Percentiles rank a stretch among this genome's conserved stretches.
phyloP scores from a whole-genome alignment of 169 alveolate species.

The Pseudocohnilembus persalinus region DNA sequence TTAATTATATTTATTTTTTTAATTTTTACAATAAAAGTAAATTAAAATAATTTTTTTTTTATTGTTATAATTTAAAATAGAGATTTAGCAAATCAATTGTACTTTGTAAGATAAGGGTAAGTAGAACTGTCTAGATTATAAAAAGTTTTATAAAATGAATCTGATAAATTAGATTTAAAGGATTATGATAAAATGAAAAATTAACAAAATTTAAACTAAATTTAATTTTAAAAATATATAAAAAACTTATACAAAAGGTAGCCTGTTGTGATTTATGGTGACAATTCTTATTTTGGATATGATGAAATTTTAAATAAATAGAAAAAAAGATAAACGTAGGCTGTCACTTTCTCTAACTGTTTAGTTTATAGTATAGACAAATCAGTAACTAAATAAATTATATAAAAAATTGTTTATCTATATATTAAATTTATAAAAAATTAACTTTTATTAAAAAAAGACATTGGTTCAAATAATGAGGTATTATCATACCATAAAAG shows the following conservation, averaged over 20 bases:
- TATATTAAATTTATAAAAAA: too few species aligned
- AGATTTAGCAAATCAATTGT: neutral
- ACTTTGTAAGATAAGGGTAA: constrained; percentile 9
- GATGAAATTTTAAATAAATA: constrained; percentile 10
- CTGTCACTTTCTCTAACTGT: neutral
- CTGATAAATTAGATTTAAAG: neutral
- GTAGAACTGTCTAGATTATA: neutral
- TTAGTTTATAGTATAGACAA: constrained; percentile 2
- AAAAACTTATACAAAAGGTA: neutral
- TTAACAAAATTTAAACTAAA: neutral
- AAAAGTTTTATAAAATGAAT: neutral
- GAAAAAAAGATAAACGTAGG: neutral
- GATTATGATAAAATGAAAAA: neutral
- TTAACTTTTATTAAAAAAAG: neutral
- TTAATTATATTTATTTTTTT: too few species aligned
- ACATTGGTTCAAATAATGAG: neutral
- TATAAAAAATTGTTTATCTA: neutral
- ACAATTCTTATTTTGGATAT: constrained; percentile 13
- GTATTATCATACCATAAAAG: neutral
- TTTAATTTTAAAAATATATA: neutral
- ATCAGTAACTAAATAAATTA: neutral
- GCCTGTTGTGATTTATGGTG: constrained; percentile 3
- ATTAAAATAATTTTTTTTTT: too few species aligned
- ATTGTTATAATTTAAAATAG: neutral
- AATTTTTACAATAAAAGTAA: too few species aligned